Percentiles rank a stretch among this genome's conserved stretches.
These are phyloP conservation scores for Candida khao-thaluensis DNA, from an alignment of 805 yeast species.

Conservation along the genomic window DNA sequence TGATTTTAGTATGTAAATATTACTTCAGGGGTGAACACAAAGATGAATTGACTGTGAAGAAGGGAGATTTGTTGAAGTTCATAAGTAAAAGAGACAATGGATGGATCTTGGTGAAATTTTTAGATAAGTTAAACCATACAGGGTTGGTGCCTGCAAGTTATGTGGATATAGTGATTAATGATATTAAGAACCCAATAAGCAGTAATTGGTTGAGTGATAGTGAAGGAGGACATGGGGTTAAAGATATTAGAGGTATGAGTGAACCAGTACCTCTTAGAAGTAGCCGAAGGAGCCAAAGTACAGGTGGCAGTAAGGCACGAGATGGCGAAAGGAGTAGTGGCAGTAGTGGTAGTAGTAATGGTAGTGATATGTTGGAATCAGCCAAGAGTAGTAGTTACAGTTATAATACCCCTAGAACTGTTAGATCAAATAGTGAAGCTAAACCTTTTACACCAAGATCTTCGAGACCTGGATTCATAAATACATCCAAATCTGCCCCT, in stretches of 20 bases:
- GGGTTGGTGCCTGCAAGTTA: constrained; percentile 55
- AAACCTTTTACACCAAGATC: neutral
- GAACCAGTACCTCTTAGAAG: constrained; percentile 31
- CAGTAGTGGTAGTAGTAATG: neutral
- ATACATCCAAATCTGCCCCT: constrained; percentile 1
- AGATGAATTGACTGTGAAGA: constrained; percentile 44
- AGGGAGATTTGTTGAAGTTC: constrained; percentile 54
- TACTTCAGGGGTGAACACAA: constrained; percentile 43
- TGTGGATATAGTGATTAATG: constrained; percentile 47
- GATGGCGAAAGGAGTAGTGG: neutral
- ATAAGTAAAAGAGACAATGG: constrained; percentile 50
- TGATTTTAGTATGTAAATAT: constrained; percentile 47
- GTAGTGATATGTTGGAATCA: too few relatives aligned
- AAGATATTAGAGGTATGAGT: constrained; percentile 17
- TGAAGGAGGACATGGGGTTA: constrained; percentile 9
- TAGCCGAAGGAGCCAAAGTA: constrained; percentile 9
- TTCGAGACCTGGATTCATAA: neutral
- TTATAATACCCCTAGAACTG: constrained; percentile 1
- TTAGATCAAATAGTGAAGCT: constrained; percentile 4
- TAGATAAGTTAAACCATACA: constrained; percentile 43
- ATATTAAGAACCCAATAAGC: constrained; percentile 37
- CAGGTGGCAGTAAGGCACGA: neutral
- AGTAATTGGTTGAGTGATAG: constrained; percentile 28
- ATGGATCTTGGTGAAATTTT: constrained; percentile 56
- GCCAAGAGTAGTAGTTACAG: neutral